Base-by-base conservation (phyloP, 176 grass and related monocot species). In the Metroxylon sagu region DNA sequence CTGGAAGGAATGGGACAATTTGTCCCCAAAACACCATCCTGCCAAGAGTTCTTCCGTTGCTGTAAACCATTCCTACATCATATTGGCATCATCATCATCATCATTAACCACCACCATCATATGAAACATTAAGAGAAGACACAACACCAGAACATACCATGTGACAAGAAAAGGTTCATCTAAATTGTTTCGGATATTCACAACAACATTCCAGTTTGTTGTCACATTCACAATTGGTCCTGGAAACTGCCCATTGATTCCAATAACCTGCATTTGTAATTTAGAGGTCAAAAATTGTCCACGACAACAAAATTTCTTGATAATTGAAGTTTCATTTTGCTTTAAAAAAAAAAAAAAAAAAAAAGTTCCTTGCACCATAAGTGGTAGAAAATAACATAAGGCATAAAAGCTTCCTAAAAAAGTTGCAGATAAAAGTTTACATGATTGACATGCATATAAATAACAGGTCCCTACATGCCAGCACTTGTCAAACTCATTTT, bases 81-180 rank as follows among this genome's bases (percentile, higher is more conserved):
- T 14, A 65, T 57, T 56, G 50, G 3, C 25, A 55, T 54, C 30
- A n/a, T 66, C 51, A 19, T 23, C 21, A 23, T 23, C 31, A 66
- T 72, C 35, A 43, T 39, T 26, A 29, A 6, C n/a, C 21, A 50
- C 61, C 48, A 71, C 26, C 23, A 48, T 31, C 15, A 65, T 49
- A 72, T 57, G 49, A 71, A 51, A 16, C 30, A 16, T 31, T 29
- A 59, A 61, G 25, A 60, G 29, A 71, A 72, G 25, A 48, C 18
- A 17, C 59, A 55, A 58, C 35, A 15, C 12, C 10, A 28, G 19
- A 55, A 16, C 54, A 68, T 68, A 61, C 77, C 81, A 95, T 71
- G 92, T 91, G 68, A 97, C n/a, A 65, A 97, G 84, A 54, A 97
- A 78, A 63, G 92, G 92, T 69, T 97, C 92, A 25, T 97, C 87